Percentiles rank a stretch among this genome's conserved stretches.
Evolutionary conservation across 192 early-diverging fungal species (phyloP).

Genomic region (Coemansia sp.): DNA sequence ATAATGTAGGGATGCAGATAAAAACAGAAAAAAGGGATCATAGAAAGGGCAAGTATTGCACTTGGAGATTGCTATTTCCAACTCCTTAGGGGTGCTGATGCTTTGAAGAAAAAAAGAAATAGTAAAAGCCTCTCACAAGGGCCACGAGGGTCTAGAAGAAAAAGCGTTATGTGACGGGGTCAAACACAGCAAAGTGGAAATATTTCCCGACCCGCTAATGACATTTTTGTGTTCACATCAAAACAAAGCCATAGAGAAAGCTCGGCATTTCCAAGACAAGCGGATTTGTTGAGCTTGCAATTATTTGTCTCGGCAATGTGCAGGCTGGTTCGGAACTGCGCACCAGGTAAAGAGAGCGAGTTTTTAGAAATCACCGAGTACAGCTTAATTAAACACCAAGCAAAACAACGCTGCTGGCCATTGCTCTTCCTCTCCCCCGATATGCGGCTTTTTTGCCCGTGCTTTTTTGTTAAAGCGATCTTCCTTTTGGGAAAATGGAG

Average conservation of each 20-base stretch:
- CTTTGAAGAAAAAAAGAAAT: neutral
- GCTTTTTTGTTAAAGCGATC: neutral
- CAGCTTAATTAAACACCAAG: too few relatives aligned
- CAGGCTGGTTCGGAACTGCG: neutral
- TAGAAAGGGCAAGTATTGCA: neutral
- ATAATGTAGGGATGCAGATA: neutral
- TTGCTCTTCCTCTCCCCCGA: neutral
- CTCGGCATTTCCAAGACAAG: too few relatives aligned
- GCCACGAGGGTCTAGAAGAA: neutral
- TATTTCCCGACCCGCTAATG: too few relatives aligned
- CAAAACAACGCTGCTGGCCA: neutral
- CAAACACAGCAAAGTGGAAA: neutral
- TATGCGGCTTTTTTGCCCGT: neutral
- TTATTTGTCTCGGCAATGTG: neutral
- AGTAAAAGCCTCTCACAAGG: neutral
- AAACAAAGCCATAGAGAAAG: too few relatives aligned
- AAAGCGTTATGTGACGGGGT: neutral
- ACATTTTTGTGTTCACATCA: too few relatives aligned
- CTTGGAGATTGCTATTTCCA: neutral
- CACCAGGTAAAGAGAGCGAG: neutral
- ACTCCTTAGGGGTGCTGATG: neutral
- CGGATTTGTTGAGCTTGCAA: neutral
- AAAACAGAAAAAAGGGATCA: neutral
- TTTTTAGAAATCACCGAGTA: too few relatives aligned
- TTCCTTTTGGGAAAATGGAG: neutral